phyloP scores from a whole-genome alignment of 164 flowering plant genomes.

The Annona squamosa region DNA sequence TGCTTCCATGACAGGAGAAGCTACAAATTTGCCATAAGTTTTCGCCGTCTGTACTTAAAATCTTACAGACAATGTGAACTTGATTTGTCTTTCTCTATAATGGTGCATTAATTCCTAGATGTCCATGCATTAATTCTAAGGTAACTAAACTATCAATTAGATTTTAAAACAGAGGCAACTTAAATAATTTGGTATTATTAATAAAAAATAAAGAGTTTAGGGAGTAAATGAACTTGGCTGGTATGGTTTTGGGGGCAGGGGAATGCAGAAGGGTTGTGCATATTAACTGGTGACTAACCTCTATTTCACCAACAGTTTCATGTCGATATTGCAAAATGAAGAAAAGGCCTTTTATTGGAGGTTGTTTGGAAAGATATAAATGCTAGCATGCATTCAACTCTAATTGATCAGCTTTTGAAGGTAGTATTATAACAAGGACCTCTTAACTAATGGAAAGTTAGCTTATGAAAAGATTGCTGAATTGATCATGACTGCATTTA shows the following conservation, averaged over 20 bases:
- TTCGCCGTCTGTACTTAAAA: neutral
- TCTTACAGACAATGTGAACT: constrained; percentile 5
- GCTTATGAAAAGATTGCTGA: neutral
- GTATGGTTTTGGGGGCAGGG: too few relatives aligned
- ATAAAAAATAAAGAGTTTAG: too few relatives aligned
- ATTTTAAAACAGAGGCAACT: too few relatives aligned
- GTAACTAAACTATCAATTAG: too few relatives aligned
- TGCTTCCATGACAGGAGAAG: neutral
- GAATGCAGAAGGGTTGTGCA: too few relatives aligned
- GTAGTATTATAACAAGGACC: constrained; percentile 21
- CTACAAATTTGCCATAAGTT: neutral
- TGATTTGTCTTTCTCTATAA: neutral
- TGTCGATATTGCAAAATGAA: constrained; percentile 13
- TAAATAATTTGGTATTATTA: too few relatives aligned
- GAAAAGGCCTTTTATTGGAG: constrained; percentile 91
- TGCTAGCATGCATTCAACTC: constrained; percentile 81
- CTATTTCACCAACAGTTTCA: too few relatives aligned
- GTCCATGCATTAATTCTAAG: too few relatives aligned
- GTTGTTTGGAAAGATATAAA: constrained; percentile 76
- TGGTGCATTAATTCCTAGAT: too few relatives aligned
- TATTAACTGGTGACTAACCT: too few relatives aligned
- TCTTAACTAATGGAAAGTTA: neutral
- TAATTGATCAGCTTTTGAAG: constrained; percentile 98
- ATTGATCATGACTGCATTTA: constrained; percentile 39
- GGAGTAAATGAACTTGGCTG: too few relatives aligned